A percentile compares a stretch with the other conserved stretches of the same genome.
phyloP scores from a whole-genome alignment of 2,329 filamentous ascomycete genomes.

The Mariannaea sp. region DNA sequence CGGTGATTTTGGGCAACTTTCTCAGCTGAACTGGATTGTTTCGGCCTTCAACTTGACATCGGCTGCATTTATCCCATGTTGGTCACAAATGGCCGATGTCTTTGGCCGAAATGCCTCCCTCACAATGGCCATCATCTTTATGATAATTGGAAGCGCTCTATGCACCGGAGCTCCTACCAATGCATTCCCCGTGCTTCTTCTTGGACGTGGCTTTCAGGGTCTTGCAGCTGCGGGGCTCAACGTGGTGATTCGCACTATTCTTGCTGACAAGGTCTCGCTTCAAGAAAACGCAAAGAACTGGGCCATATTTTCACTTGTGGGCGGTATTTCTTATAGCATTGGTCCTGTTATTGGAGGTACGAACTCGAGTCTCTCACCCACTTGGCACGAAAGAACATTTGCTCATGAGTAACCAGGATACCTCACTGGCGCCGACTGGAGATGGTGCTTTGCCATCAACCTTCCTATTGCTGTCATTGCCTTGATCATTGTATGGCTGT shows the following conservation, averaged over 20 bases:
- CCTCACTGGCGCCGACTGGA: constrained; percentile 61
- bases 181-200: constrained; percentile 62
- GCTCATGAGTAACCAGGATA: constrained; percentile 43
- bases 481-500: constrained; percentile 57
- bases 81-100: constrained; percentile 67
- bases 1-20: constrained; percentile 62
- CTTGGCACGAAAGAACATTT: not conserved
- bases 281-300: constrained; percentile 66
- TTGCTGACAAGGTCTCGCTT: constrained; percentile 67
- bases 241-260: constrained; percentile 64
- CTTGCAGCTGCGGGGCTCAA: constrained; percentile 64
- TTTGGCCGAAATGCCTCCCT: constrained; percentile 66
- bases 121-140: constrained; percentile 59
- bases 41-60: constrained; percentile 70
- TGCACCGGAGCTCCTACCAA: constrained; percentile 61
- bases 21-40: constrained; percentile 71
- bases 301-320: constrained; percentile 64
- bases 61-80: constrained; percentile 69
- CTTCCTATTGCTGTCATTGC: constrained; percentile 59
- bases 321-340: constrained; percentile 62
- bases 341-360: constrained; percentile 65
- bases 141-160: constrained; percentile 64
- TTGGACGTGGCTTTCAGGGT: constrained; percentile 68
- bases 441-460: constrained; percentile 70
- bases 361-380: not conserved